These are phyloP conservation scores for Lichtheimia ramosa DNA, from an alignment of 371 early-diverging fungal genomes.

Conservation along the genomic window DNA sequence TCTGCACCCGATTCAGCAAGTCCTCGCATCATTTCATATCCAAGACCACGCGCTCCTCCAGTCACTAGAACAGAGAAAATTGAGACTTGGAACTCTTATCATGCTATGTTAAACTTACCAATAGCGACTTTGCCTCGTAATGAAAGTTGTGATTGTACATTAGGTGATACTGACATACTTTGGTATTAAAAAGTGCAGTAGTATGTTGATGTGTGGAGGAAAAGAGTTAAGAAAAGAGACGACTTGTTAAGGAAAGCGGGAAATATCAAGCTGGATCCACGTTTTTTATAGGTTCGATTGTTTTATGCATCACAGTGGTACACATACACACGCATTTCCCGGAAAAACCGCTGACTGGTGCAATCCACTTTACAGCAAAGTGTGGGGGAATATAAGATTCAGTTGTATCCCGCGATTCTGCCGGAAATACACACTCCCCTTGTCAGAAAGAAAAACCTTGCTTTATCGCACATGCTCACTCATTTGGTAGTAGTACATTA, in stretches of 20 bases:
- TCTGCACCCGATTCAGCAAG: slow-evolving; percentile 41
- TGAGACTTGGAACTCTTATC: neutral
- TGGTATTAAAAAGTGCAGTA: neutral
- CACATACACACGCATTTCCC: neutral
- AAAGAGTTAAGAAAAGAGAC: neutral
- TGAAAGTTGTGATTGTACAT: slow-evolving; percentile 23
- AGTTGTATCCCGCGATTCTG: neutral
- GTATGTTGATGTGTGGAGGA: too few species aligned
- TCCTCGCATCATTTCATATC: slow-evolving; percentile 44
- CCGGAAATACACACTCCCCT: too few species aligned
- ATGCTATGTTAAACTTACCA: slow-evolving; percentile 16
- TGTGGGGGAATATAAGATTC: slow-evolving; percentile 1
- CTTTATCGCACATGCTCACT: too few species aligned
- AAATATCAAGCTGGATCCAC: too few species aligned
- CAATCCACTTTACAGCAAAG: neutral
- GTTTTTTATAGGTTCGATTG: too few species aligned
- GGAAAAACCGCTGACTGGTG: slow-evolving; percentile 20
- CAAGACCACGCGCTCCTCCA: slow-evolving; percentile 48
- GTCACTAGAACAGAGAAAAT: slow-evolving; percentile 24
- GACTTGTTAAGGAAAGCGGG: too few species aligned
- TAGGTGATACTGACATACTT: slow-evolving; percentile 6
- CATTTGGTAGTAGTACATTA: too few species aligned
- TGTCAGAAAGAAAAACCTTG: too few species aligned
- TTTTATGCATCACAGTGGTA: too few species aligned
- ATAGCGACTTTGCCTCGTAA: slow-evolving; percentile 41